A percentile compares a stretch with the other conserved stretches of the same genome.
Conservation (phyloP, 768 basidiomycete genomes). For the Boletus subcaerulescens region DNA sequence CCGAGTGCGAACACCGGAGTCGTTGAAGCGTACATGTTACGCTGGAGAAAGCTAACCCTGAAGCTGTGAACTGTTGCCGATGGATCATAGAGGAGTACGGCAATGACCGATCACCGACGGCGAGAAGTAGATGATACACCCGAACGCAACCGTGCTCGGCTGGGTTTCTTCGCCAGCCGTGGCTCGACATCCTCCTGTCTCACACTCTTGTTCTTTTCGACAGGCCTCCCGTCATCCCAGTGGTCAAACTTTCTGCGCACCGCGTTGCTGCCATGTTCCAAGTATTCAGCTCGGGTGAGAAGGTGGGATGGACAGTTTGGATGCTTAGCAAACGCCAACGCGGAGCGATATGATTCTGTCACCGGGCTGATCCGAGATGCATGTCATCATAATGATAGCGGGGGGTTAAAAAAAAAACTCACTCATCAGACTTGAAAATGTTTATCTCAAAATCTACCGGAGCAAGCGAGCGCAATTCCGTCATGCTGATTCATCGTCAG, state of each 20-base stretch:
- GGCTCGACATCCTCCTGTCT: slow-evolving; percentile 24
- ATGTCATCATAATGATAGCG: slow-evolving; percentile 14
- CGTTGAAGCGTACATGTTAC: slow-evolving; percentile 2
- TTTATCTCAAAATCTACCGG: slow-evolving; percentile 77
- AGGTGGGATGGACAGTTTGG: slow-evolving; percentile 50
- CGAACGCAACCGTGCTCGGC: slow-evolving; percentile 26
- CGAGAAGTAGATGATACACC: slow-evolving; percentile 18
- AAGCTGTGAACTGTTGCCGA: slow-evolving; percentile 10
- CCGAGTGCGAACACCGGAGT: background rate
- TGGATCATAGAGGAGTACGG: slow-evolving; percentile 5
- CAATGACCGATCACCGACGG: slow-evolving; percentile 31
- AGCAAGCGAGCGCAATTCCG: slow-evolving; percentile 75
- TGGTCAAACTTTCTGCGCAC: slow-evolving; percentile 72
- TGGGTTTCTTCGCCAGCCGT: slow-evolving; percentile 27
- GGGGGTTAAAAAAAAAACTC: slow-evolving; percentile 30
- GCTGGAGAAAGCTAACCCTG: slow-evolving; percentile 16
- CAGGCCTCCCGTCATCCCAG: slow-evolving; percentile 41
- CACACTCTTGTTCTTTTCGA: slow-evolving; percentile 23
- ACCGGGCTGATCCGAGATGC: slow-evolving; percentile 48
- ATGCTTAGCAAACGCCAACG: slow-evolving; percentile 53
- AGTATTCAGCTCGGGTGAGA: slow-evolving; percentile 80
- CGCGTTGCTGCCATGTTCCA: slow-evolving; percentile 75
- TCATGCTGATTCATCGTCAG: slow-evolving; percentile 44
- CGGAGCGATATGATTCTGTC: slow-evolving; percentile 62
- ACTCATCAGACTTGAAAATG: slow-evolving; percentile 75